These are phyloP conservation scores for Raffaelea arxii DNA, from an alignment of 2,329 filamentous ascomycete species.

Conservation along the genomic window DNA sequence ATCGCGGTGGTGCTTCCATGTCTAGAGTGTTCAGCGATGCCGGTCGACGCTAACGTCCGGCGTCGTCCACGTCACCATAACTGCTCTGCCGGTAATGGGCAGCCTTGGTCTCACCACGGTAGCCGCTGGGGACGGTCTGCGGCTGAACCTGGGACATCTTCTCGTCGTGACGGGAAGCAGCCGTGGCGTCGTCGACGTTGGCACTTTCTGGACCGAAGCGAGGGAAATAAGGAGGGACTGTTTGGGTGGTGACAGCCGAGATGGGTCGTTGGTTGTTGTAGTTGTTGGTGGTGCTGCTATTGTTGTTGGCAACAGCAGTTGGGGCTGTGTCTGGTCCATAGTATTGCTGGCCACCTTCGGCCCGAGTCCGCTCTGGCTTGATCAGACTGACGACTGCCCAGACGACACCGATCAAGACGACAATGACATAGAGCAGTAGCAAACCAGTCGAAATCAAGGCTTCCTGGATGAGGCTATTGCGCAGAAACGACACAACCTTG, in stretches of 20 bases:
- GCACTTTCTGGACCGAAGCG: conserved; percentile 8
- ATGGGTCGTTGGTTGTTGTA: conserved; percentile 6
- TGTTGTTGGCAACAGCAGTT: not conserved
- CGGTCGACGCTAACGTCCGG: conserved; percentile 14
- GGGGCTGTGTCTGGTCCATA: conserved; percentile 2
- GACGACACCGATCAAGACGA: conserved; percentile 64
- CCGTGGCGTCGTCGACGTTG: conserved; percentile 8
- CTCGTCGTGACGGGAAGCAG: conserved; percentile 18
- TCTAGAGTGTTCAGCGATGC: not conserved
- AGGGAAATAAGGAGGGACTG: conserved; percentile 9
- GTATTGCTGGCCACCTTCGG: conserved; percentile 43
- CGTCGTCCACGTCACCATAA: conserved; percentile 24
- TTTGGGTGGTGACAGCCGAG: not conserved
- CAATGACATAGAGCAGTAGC: conserved; percentile 65
- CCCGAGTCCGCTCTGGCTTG: conserved; percentile 47
- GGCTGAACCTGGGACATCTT: conserved; percentile 10
- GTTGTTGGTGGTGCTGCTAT: conserved; percentile 19
- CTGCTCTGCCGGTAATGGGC: conserved; percentile 25
- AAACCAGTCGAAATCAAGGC: conserved; percentile 69
- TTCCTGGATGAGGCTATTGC: conserved; percentile 61
- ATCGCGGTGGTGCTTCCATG: conserved; percentile 1
- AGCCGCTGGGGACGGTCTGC: conserved; percentile 3
- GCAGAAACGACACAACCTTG: conserved; percentile 58
- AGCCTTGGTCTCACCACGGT: conserved; percentile 15
- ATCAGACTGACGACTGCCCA: conserved; percentile 55